Conservation (phyloP, 1,284 basidiomycete species). For the Omphalotus olearius region DNA sequence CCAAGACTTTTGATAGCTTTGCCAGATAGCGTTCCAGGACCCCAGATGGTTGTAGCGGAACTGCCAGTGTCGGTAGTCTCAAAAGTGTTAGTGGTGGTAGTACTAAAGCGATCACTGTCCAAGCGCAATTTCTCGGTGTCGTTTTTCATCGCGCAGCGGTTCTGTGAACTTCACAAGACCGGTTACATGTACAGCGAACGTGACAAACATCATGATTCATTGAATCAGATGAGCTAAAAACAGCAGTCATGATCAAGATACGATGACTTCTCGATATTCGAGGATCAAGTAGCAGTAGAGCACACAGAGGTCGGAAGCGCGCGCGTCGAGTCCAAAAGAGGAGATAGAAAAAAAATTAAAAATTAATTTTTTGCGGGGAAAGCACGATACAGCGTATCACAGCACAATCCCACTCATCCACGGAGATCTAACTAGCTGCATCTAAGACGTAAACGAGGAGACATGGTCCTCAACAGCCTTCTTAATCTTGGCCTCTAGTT, state of each 20-base stretch:
- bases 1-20: constrained; percentile 20
- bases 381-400: no score
- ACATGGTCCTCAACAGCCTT: constrained; percentile 87
- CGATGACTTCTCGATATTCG: no score
- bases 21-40: constrained; percentile 21
- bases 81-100: constrained; percentile 1
- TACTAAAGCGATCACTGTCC: constrained; percentile 7
- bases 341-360: neutral
- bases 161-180: no score
- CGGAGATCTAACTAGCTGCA: constrained; percentile 7
- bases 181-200: no score
- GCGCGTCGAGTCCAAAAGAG: neutral
- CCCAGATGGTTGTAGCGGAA: constrained; percentile 19
- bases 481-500: constrained; percentile 92
- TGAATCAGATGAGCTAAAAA: no score
- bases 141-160: no score
- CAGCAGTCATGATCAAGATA: no score
- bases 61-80: constrained; percentile 11
- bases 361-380: constrained; percentile 3
- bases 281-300: neutral
- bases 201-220: no score
- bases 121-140: neutral
- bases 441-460: constrained; percentile 72
- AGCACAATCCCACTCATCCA: neutral
- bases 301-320: neutral